These are phyloP conservation scores for Neobulgaria alba DNA, from an alignment of 2,329 filamentous ascomycete genomes.

Conservation along the genomic window DNA sequence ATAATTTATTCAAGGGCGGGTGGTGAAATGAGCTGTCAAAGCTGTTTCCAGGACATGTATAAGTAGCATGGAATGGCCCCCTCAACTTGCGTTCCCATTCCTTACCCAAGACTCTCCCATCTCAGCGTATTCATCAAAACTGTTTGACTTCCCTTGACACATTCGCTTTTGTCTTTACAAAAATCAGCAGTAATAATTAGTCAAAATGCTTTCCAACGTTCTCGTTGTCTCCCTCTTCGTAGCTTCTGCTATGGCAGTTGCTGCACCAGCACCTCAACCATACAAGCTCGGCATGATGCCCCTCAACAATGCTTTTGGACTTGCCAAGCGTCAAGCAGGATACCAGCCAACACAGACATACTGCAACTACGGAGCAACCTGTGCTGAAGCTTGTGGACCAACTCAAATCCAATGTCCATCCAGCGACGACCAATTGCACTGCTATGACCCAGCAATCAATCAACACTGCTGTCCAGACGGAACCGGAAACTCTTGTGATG, in stretches of 20 bases:
- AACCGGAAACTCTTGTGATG: conserved; percentile 44
- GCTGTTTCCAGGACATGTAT: neutral
- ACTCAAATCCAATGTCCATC: conserved; percentile 42
- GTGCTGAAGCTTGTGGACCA: conserved; percentile 46
- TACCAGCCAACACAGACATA: conserved; percentile 41
- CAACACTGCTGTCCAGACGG: conserved; percentile 48
- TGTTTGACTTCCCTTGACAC: neutral
- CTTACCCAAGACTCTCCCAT: neutral
- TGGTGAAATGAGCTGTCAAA: neutral
- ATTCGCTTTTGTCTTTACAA: too few species aligned
- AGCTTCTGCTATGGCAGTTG: conserved; percentile 21
- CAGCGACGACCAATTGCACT: conserved; percentile 43
- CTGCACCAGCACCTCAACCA: conserved; percentile 28
- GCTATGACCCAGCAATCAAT: conserved; percentile 43
- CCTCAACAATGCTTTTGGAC: conserved; percentile 32
- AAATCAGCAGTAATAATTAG: neutral
- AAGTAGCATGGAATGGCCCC: neutral
- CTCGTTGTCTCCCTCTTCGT: conserved; percentile 18
- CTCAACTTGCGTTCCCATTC: neutral
- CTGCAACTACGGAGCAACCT: conserved; percentile 43
- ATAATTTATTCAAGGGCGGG: neutral
- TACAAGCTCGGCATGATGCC: conserved; percentile 34
- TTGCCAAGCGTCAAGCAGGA: conserved; percentile 38
- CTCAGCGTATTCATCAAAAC: neutral
- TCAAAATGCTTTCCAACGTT: conserved; percentile 27